A percentile compares a stretch with the other conserved stretches of the same genome.
Evolutionary conservation across 2,329 filamentous ascomycete species (phyloP).

Genomic region (Epichloe baconii): DNA sequence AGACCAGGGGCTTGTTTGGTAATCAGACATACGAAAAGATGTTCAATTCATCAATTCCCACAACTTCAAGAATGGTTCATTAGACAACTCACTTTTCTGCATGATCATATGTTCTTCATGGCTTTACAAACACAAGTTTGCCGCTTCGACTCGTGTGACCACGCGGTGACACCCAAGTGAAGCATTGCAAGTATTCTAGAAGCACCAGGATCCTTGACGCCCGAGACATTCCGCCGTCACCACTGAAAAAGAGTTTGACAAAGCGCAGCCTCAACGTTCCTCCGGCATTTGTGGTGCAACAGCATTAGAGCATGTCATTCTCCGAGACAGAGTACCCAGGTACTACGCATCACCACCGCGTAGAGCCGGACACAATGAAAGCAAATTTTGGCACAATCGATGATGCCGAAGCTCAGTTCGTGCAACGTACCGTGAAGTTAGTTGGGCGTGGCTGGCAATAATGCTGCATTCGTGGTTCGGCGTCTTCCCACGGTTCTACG

Average conservation of each 20-base stretch:
- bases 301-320: background rate
- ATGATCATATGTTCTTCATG: background rate
- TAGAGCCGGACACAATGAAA: background rate
- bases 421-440: no score
- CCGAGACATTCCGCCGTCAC: slow-evolving; percentile 1
- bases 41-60: background rate
- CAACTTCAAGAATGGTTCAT: background rate
- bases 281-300: background rate
- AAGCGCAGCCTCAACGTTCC: background rate
- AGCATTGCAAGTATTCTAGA: slow-evolving; percentile 1
- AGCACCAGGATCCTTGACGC: background rate
- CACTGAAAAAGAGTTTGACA: background rate
- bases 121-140: background rate
- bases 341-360: background rate
- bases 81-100: background rate
- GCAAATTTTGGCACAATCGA: background rate
- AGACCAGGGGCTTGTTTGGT: background rate
- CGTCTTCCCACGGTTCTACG: background rate
- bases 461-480: no score
- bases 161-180: slow-evolving; percentile 1
- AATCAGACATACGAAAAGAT: no score
- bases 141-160: background rate
- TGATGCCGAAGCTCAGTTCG: background rate
- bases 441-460: no score
- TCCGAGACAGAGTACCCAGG: background rate